Conservation (phyloP, 441 rosid species). For the Pelargonium cotyledonis region DNA sequence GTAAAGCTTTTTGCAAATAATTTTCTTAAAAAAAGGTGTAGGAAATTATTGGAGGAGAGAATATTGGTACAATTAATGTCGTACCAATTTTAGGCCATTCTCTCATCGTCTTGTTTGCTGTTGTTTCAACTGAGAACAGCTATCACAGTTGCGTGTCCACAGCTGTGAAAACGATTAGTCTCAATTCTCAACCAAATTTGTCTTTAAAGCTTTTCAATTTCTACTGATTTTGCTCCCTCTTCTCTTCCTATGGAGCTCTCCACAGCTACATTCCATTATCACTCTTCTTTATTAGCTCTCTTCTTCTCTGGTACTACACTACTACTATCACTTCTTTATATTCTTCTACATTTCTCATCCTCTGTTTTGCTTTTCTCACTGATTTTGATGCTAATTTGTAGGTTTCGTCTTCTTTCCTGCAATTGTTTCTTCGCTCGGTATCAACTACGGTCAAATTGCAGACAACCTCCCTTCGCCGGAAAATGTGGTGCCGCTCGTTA, state of each 20-base stretch:
- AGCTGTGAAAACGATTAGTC: too few species aligned
- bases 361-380: not conserved
- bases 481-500: slow-evolving; percentile 58
- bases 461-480: slow-evolving; percentile 74
- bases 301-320: not conserved
- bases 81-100: too few species aligned
- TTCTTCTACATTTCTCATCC: not conserved
- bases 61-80: too few species aligned
- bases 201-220: not conserved
- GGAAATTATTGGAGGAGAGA: too few species aligned
- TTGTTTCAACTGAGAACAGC: too few species aligned
- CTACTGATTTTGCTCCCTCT: not conserved
- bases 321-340: not conserved
- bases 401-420: slow-evolving; percentile 19
- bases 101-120: too few species aligned
- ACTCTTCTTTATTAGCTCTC: not conserved
- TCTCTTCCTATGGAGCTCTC: not conserved
- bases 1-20: too few species aligned
- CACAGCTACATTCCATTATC: not conserved
- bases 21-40: too few species aligned
- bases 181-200: too few species aligned
- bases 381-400: too few species aligned
- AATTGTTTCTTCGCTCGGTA: slow-evolving; percentile 50
- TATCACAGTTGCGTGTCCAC: too few species aligned
- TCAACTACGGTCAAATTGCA: slow-evolving; percentile 90